Evolutionary conservation across 148 eudicot species (phyloP), one percentile per base, ranked within the genome.

Genomic region (Pouteria glomerata): DNA sequence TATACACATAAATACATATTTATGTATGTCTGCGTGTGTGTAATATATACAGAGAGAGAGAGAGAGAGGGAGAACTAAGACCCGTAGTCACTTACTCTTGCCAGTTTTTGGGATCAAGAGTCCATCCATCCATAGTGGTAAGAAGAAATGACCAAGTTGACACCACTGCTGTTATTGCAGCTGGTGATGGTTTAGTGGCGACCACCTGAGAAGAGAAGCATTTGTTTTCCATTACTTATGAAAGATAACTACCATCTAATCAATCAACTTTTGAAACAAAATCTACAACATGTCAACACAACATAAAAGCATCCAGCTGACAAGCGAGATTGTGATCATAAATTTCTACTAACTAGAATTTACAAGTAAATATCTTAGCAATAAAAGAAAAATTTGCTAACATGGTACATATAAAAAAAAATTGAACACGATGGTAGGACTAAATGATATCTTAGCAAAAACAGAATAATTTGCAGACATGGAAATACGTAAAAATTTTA

Each of bases 81-180:
- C 27, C n/a, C 29, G 27, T 4, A 24, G 12, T 48, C 35, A 79
- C 98, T 72, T 72, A 95, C 98, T 85, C 93, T 81, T 86, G 91
- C 96, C 96, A 91, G 66, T 72, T 82, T 78, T 85, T 91, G 24
- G 85, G 76, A 62, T 82, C 75, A 68, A 89, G 65, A 10, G 85
- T 79, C 85, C 90, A 66, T 3, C 84, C 75, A 71, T 88, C 83
- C 66, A 82, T 60, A 26, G 97, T 85, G 16, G 97, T 89, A 58
- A 95, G 93, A 57, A 95, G 96, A 74, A 95, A 91, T 12, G 98
- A 79, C 98, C 98, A 95, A 16, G 98, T 82, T 56, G 97, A 91
- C 45, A 95, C 90, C 85, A 81, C 83, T 55, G 92, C 83, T 58
- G 97, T 69, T 66, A 86, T 86, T 44, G 89, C 56, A 65, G 85